Percentiles rank a stretch among this genome's conserved stretches.
Conservation (phyloP, 1,284 basidiomycete species). For the Papiliotrema flavescens region DNA sequence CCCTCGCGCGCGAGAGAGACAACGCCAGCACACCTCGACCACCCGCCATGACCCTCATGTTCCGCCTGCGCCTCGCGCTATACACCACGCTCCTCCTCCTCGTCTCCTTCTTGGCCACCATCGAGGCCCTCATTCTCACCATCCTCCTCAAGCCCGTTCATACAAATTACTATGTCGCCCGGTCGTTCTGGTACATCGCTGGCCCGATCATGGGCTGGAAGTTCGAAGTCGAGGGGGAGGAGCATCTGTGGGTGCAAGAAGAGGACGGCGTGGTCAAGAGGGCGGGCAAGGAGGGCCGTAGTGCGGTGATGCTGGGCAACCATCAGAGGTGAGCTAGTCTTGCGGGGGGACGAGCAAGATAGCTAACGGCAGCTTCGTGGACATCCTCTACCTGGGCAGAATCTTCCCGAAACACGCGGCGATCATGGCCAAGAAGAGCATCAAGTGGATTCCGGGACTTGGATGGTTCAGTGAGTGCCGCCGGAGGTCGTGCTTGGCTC, state of each 20-base stretch:
- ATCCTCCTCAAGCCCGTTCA: constrained; percentile 70
- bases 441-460: constrained; percentile 77
- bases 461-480: constrained; percentile 69
- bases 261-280: constrained; percentile 16
- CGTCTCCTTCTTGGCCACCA: constrained; percentile 70
- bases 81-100: constrained; percentile 72
- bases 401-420: constrained; percentile 79
- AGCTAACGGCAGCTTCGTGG: constrained; percentile 61
- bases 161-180: constrained; percentile 80
- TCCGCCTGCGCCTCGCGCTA: constrained; percentile 63
- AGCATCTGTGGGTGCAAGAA: constrained; percentile 65
- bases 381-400: constrained; percentile 78
- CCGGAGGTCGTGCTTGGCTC: not conserved
- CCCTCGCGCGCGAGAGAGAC: no score
- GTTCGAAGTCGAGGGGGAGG: constrained; percentile 79
- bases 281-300: constrained; percentile 39
- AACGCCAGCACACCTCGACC: no score
- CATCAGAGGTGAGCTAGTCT: constrained; percentile 67
- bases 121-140: constrained; percentile 67
- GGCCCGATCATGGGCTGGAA: constrained; percentile 68
- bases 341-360: not conserved
- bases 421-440: constrained; percentile 92
- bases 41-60: constrained; percentile 31
- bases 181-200: constrained; percentile 73
- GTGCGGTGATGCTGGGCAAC: constrained; percentile 74